Base-by-base conservation (phyloP, 2,329 filamentous ascomycete genomes). In the Calonectria pauciramosa region DNA sequence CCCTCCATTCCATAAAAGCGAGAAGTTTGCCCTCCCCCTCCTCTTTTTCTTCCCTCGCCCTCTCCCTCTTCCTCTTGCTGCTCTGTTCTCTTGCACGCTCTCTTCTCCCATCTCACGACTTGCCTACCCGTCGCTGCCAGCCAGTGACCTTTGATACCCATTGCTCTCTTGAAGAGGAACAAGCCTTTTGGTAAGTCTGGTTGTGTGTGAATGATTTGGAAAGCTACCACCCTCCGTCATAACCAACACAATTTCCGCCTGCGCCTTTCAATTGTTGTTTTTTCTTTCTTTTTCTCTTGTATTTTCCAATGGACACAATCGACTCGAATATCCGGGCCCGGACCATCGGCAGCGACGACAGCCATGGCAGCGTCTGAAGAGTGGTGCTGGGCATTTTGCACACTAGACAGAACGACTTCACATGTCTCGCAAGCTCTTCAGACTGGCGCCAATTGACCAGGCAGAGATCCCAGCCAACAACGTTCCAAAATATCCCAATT, bases 141-240 rank as follows among this genome's bases (percentile, higher is more conserved):
- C 77, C 77, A 83, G 80, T 79, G 75, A 75, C 74, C 71, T 77
- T 79, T 77, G 75, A 82, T 78, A 76, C 78, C 79, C 75, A 77
- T 75, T 70, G 70, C 56, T 73, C 73, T 79, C 74, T 77, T 69
- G 71, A 75, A 74, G 76, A 77, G 73, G 75, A 75, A 65, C 71
- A 72, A 71, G 63, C 64, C 52, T 74, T 63, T 75, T 79, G 81
- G 81, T 82, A 82, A 82, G 81, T 83, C 65, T 66, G 41, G 66
- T 18, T 32, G 23, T 60, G 73, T 72, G 72, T 49, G 9, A 36
- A 36, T 51, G 26, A 23, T 20, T n/a, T 30, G 67, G 41, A 70
- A 47, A 47, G 44, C 44, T 47, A 23, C 51, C 26, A 49, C 65
- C 20, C 64, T 67, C 47, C 56, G 52, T 44, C 63, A 54, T 51